Percentiles rank a stretch among this genome's conserved stretches.
phyloP scores from a whole-genome alignment of 2,329 filamentous ascomycete species.

The Phialophora expanda region DNA sequence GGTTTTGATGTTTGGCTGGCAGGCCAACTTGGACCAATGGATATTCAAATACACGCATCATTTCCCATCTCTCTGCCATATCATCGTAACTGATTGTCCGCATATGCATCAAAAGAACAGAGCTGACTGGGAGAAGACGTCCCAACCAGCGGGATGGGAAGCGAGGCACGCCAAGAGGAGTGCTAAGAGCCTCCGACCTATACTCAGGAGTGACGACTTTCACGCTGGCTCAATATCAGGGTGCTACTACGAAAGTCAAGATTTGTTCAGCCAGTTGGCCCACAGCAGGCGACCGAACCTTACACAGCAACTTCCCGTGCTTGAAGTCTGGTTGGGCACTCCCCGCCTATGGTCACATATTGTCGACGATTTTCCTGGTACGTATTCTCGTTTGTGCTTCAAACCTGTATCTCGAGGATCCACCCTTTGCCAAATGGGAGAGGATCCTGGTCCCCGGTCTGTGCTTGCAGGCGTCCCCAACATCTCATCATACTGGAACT shows the following conservation, averaged over 20 bases:
- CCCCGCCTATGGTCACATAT: slow-evolving; percentile 39
- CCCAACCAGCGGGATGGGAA: slow-evolving; percentile 43
- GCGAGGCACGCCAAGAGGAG: slow-evolving; percentile 37
- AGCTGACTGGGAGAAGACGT: slow-evolving; percentile 36
- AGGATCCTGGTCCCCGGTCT: neutral
- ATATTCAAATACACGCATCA: slow-evolving; percentile 45
- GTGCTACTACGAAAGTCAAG: slow-evolving; percentile 35
- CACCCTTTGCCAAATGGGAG: neutral
- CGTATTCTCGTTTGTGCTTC: neutral
- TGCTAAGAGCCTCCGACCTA: slow-evolving; percentile 41
- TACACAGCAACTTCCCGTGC: slow-evolving; percentile 28
- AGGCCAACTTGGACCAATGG: slow-evolving; percentile 43
- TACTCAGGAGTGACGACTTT: slow-evolving; percentile 42
- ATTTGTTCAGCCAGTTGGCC: slow-evolving; percentile 22
- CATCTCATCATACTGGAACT: neutral
- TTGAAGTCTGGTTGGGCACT: slow-evolving; percentile 37
- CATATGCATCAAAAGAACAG: slow-evolving; percentile 39
- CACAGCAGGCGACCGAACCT: slow-evolving; percentile 21
- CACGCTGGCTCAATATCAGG: slow-evolving; percentile 33
- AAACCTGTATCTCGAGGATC: neutral
- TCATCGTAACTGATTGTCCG: slow-evolving; percentile 46
- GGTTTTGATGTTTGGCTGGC: slow-evolving; percentile 45
- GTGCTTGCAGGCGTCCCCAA: neutral
- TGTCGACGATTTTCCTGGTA: slow-evolving; percentile 39
- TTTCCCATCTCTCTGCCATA: slow-evolving; percentile 46